Conservation (phyloP, 2,329 filamentous ascomycete species). For the Mariannaea sp. region DNA sequence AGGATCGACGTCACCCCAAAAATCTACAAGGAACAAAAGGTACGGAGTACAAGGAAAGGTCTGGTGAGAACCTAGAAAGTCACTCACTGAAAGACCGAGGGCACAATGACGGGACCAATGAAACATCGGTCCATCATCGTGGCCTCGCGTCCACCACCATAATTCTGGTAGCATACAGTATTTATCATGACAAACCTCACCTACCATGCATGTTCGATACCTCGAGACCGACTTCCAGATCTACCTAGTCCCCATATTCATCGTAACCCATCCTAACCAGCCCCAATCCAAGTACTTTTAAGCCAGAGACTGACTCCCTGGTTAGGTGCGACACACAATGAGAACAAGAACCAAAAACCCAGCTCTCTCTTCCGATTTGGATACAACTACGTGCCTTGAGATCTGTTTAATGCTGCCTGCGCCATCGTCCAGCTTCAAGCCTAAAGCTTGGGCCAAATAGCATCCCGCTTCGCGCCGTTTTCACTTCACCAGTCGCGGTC, state of each 20-base stretch:
- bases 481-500: slow-evolving; percentile 18
- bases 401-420: background rate
- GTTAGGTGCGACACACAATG: background rate
- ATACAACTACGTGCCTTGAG: no score
- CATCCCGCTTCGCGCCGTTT: background rate
- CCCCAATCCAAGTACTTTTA: background rate
- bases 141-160: background rate
- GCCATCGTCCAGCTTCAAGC: background rate
- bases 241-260: slow-evolving; percentile 5
- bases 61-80: no score
- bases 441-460: slow-evolving; percentile 6
- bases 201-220: background rate
- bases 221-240: background rate
- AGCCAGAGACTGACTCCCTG: no score
- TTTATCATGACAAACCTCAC: no score
- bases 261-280: slow-evolving; percentile 1
- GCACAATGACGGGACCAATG: slow-evolving; percentile 16
- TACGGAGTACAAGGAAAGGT: background rate
- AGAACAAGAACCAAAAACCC: no score
- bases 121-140: slow-evolving; percentile 9
- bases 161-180: no score
- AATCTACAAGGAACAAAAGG: no score
- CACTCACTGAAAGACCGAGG: no score
- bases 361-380: background rate
- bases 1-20: no score